Evolutionary conservation across 106 monocot genomes (phyloP), one percentile per base, ranked within the genome.

Genomic region (Gastrodia elata): DNA sequence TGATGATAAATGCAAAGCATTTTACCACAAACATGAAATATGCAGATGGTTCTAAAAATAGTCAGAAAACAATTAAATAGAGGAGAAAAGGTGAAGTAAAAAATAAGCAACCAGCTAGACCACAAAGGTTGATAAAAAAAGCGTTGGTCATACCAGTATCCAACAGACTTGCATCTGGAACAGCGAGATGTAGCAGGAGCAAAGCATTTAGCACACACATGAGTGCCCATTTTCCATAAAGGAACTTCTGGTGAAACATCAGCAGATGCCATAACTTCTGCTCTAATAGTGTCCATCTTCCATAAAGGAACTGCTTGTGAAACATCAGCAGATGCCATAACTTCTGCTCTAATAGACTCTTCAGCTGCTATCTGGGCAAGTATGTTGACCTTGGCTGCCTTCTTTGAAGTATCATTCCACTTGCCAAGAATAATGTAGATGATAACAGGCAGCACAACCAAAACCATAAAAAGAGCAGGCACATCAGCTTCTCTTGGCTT

Each of bases 401-500:
- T 96, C 75, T 87, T 87, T 20, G 82, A 40, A 68, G 82, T 71
- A 42, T 92, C 96, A 70, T 78, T 86, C 87, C 92, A 96, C 77
- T 52, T 96, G 39, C 96, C 96, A 57, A 96, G 92, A 71, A 96
- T 38, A 74, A 96, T 77, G 76, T 96, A 96, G 46, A 87, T 84
- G 14, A 96, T 82, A 41, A 96, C 28, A 77, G 96, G 96, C 74
- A 96, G 84, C 81, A 96, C 92, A 76, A 96, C 79, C 71, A 96
- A 79, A 74, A 92, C 76, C 58, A 92, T 68, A 71, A 92, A 74
- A 58, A 90, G 82, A 76, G 71, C 82, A 77, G 92, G 90, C 70
- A 96, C 71, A 85, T 96, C 90, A 84, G 96, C 85, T 96, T 96
- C 92, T 81, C 90, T 87, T 83, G 86, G 89, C 79, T 90, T 73